phyloP scores from a whole-genome alignment of 2,329 filamentous ascomycete species.

The Cladorrhinum sp. region DNA sequence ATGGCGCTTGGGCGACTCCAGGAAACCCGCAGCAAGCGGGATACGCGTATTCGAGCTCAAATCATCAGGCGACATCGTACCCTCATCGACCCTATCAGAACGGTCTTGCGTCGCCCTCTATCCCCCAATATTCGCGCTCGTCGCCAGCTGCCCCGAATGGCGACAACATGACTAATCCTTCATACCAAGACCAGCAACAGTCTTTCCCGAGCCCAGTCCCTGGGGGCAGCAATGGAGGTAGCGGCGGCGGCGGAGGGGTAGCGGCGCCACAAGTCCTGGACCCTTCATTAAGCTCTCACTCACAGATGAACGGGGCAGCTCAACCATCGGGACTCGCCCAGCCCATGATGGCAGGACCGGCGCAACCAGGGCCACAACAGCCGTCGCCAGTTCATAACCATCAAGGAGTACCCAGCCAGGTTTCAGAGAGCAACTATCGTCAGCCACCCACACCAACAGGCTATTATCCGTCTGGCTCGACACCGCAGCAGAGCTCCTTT shows the following conservation, averaged over 20 bases:
- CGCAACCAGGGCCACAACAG: constrained; percentile 13
- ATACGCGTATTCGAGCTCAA: constrained; percentile 48
- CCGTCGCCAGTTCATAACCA: constrained; percentile 15
- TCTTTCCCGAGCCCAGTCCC: constrained; percentile 58
- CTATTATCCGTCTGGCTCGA: constrained; percentile 36
- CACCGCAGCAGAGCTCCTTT: constrained; percentile 34
- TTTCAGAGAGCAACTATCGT: constrained; percentile 14
- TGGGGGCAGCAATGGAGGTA: constrained; percentile 45
- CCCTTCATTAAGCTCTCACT: constrained; percentile 25
- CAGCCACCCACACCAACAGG: constrained; percentile 11
- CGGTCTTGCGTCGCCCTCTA: constrained; percentile 33
- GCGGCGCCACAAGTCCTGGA: constrained; percentile 23
- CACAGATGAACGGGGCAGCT: constrained; percentile 6
- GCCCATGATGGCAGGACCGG: constrained; percentile 16
- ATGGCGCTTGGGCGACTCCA: constrained; percentile 55
- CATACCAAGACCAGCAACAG: constrained; percentile 63
- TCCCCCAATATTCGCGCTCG: constrained; percentile 46
- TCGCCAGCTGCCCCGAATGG: constrained; percentile 60
- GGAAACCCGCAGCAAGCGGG: constrained; percentile 30
- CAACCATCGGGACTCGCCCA: constrained; percentile 18
- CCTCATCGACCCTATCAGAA: constrained; percentile 37
- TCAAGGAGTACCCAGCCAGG: constrained; percentile 23
- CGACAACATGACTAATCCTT: constrained; percentile 57
- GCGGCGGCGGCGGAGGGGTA: constrained; percentile 38
- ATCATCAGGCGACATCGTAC: constrained; percentile 34